Evolutionary conservation across 306 rosid genomes (phyloP).

Genomic region (Abrus precatorius): DNA sequence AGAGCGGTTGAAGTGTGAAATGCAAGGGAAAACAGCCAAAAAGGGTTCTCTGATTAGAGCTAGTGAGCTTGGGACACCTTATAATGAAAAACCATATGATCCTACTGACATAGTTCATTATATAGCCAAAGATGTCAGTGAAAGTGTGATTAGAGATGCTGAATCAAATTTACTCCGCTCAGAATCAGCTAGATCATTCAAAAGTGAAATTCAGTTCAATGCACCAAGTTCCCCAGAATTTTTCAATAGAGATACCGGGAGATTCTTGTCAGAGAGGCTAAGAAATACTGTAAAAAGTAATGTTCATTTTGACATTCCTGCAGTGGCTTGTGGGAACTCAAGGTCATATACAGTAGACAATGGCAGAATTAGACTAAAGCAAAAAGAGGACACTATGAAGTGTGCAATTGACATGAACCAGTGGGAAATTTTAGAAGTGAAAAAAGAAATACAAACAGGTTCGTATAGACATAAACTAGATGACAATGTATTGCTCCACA

Average conservation of each 20-base stretch:
- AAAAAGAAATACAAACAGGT: constrained; percentile 60
- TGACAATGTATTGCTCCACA: constrained; percentile 53
- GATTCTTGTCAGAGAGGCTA: constrained; percentile 64
- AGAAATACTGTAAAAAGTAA: constrained; percentile 61
- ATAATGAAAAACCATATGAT: constrained; percentile 67
- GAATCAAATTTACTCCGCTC: constrained; percentile 62
- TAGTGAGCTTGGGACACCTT: constrained; percentile 71
- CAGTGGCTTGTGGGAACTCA: constrained; percentile 49
- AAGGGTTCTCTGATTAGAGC: constrained; percentile 62
- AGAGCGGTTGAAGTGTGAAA: constrained; percentile 69
- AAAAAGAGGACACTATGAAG: constrained; percentile 44
- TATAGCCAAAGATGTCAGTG: constrained; percentile 65
- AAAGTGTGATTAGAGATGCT: constrained; percentile 63
- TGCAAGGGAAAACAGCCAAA: constrained; percentile 63
- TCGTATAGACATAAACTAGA: constrained; percentile 68
- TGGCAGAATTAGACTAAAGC: constrained; percentile 46
- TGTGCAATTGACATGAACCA: constrained; percentile 41
- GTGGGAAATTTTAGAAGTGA: constrained; percentile 54
- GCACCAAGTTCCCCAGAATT: constrained; percentile 68
- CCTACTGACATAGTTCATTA: constrained; percentile 49
- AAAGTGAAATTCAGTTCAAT: constrained; percentile 61
- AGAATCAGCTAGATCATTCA: constrained; percentile 71
- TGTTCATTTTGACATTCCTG: constrained; percentile 50
- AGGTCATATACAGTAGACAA: constrained; percentile 55
- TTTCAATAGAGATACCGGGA: constrained; percentile 67